Evolutionary conservation across 805 yeast species (phyloP).

Genomic region (Saccharomycopsis selenospora): DNA sequence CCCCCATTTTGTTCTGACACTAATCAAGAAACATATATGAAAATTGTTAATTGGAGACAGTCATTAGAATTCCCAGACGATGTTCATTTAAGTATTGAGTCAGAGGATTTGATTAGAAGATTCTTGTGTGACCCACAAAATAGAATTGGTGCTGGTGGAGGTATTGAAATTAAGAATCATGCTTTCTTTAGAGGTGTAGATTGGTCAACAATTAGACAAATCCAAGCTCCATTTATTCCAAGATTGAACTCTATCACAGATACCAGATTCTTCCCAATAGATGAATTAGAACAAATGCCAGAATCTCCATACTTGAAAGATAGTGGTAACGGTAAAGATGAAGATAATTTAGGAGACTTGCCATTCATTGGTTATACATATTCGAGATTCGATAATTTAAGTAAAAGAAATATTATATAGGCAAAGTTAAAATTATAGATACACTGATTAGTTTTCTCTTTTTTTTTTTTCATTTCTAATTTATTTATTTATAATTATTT

Average conservation of each 20-base stretch:
- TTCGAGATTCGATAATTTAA: constrained; percentile 87
- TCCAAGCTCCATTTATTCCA: constrained; percentile 91
- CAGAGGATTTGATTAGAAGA: constrained; percentile 76
- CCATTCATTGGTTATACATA: constrained; percentile 98
- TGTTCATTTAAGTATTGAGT: constrained; percentile 79
- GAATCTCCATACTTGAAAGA: constrained; percentile 74
- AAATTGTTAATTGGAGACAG: constrained; percentile 87
- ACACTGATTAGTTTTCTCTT: too few relatives aligned
- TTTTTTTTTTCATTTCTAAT: too few relatives aligned
- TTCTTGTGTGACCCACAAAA: constrained; percentile 71
- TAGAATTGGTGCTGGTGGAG: constrained; percentile 86
- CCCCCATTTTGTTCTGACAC: constrained; percentile 95
- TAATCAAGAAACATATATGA: constrained; percentile 88
- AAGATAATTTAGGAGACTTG: constrained; percentile 69
- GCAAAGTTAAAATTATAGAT: too few relatives aligned
- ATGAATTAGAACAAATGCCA: constrained; percentile 90
- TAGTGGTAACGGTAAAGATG: constrained; percentile 45
- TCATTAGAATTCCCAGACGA: constrained; percentile 86
- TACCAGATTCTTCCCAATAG: constrained; percentile 96
- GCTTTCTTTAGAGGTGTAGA: constrained; percentile 95
- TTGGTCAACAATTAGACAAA: constrained; percentile 82
- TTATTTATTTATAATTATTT: too few relatives aligned
- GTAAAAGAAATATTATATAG: constrained; percentile 47
- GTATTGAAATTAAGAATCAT: constrained; percentile 81
- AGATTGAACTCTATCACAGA: constrained; percentile 88